These are phyloP conservation scores for Diaporthe caulivora DNA, from an alignment of 2,329 filamentous ascomycete species.

Conservation along the genomic window DNA sequence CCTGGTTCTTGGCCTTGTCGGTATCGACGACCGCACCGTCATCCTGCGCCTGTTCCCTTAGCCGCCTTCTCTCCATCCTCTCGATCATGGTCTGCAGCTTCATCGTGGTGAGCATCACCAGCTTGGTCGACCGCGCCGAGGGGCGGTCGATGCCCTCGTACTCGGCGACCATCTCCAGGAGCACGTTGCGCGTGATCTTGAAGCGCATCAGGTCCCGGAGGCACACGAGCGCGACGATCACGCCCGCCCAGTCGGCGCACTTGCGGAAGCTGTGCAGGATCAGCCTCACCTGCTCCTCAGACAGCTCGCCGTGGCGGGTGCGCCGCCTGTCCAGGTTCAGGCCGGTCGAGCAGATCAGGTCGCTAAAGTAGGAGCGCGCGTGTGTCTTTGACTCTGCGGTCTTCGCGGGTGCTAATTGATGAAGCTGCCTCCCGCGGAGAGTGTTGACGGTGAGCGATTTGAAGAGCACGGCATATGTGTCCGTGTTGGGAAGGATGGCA, in stretches of 20 bases:
- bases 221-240: constrained; percentile 56
- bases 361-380: constrained; percentile 47
- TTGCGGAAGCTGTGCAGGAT: constrained; percentile 56
- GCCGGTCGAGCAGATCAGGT: constrained; percentile 47
- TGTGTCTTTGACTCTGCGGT: constrained; percentile 25
- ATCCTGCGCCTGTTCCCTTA: not conserved
- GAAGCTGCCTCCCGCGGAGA: constrained; percentile 15
- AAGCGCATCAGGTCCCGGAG: constrained; percentile 48
- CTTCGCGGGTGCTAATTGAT: not conserved
- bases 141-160: constrained; percentile 39
- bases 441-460: constrained; percentile 65
- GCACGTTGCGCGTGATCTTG: constrained; percentile 46
- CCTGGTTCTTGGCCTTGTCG: not conserved
- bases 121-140: constrained; percentile 39
- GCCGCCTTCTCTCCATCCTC: constrained; percentile 12
- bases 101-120: constrained; percentile 36
- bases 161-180: constrained; percentile 50
- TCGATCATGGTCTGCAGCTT: constrained; percentile 33
- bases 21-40: not conserved
- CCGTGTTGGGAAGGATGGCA: constrained; percentile 70
- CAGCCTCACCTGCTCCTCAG: constrained; percentile 47
- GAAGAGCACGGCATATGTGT: constrained; percentile 79
- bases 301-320: constrained; percentile 33
- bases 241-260: constrained; percentile 60
- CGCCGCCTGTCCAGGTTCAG: constrained; percentile 42